Evolutionary conservation across 2,329 filamentous ascomycete species (phyloP).

Genomic region (Aspergillus hortae): DNA sequence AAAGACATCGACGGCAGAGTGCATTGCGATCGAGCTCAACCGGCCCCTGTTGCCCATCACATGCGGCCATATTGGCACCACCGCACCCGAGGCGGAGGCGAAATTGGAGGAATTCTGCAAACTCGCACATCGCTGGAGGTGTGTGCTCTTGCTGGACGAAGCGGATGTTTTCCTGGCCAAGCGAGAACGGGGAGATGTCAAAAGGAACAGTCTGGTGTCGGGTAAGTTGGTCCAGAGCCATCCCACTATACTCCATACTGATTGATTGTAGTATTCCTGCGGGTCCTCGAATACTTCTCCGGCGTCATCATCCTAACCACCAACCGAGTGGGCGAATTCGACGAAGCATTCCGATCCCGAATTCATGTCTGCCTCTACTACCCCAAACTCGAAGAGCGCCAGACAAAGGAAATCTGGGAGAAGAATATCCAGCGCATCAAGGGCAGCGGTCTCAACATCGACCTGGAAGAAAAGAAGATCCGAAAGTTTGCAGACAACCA

Average conservation of each 20-base stretch:
- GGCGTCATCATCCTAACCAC: slow-evolving; percentile 9
- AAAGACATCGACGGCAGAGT: slow-evolving; percentile 7
- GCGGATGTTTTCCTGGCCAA: slow-evolving; percentile 16
- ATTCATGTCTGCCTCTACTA: slow-evolving; percentile 8
- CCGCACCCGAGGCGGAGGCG: slow-evolving; percentile 40
- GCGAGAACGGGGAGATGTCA: slow-evolving; percentile 9
- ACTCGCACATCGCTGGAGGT: slow-evolving; percentile 35
- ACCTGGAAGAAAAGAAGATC: not conserved
- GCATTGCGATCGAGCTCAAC: not conserved
- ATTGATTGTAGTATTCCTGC: slow-evolving; percentile 4
- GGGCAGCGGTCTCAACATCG: not conserved
- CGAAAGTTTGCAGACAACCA: not conserved
- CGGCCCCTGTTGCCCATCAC: slow-evolving; percentile 40
- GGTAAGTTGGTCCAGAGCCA: slow-evolving; percentile 5
- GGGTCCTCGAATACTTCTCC: slow-evolving; percentile 8
- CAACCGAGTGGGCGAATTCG: slow-evolving; percentile 6
- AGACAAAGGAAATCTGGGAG: not conserved
- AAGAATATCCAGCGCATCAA: not conserved
- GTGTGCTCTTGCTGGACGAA: slow-evolving; percentile 19
- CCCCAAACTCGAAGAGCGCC: not conserved
- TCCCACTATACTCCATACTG: no score
- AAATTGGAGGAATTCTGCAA: slow-evolving; percentile 44
- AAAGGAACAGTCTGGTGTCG: slow-evolving; percentile 20
- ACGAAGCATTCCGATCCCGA: slow-evolving; percentile 9
- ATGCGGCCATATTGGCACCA: slow-evolving; percentile 48